Evolutionary conservation across 129 eudicot species (phyloP), one percentile per base, ranked within the genome.

Genomic region (Flaveria trinervia): DNA sequence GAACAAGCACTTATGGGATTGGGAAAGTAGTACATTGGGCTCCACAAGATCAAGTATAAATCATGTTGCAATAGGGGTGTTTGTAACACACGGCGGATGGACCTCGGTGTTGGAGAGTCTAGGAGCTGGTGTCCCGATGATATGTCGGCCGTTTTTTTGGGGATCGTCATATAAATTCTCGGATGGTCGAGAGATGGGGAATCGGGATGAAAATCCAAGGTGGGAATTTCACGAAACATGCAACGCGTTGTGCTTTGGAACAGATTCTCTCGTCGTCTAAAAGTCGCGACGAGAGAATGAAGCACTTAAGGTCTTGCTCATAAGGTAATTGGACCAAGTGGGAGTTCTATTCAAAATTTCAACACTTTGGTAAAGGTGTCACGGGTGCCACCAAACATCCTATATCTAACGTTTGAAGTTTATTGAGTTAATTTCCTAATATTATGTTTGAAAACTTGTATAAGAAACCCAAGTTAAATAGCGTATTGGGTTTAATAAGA

Each of bases 1-100:
- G 84, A 51, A 71, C 73, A 11, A 51, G 41, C 0, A 57, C 9
- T 9, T 70, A 36, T 5, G 83, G 79, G 10, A 39, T 7, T 9
- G 89, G 89, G 46, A 92, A 82, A 73, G 68, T 89, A 8, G 97
- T 92, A 4, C 45, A 91, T 0, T 92, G 96, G 97, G 92, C 91
- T 0, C 97, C 97, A 41, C 97, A 92, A 49, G 33, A 73, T 55
- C 84, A 82, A 62, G 81, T 91, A 0, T 79, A 62, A 83, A 51
- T 49, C 86, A 87, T 73, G 12, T 45, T 2, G 79, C 87, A 0
- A 80, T 84, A 8, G 92, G 91, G 28, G 88, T 80, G 44, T 84
- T 85, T 64, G 75, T 89, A 2, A 87, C 89, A 2, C 97, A 92
- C 16, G 74, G 87, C 14, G 97, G 97, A 9, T 89, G 90, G 92